Conservation (phyloP, 345 rosid species). For the Bruguiera gymnorhiza region DNA sequence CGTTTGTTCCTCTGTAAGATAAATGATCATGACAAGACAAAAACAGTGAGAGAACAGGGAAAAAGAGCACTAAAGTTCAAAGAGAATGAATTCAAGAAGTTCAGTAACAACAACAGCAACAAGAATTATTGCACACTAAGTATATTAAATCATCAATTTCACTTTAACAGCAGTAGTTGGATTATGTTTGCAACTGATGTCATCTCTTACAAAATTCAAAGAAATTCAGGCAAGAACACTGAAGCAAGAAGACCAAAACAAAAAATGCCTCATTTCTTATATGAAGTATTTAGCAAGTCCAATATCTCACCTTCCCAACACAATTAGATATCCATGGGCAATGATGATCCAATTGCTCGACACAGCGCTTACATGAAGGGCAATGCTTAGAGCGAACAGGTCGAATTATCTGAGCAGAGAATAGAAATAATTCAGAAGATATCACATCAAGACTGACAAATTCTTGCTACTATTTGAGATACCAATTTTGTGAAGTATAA, state of each 20-base stretch:
- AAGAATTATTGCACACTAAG: background rate
- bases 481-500: background rate
- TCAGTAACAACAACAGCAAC: background rate
- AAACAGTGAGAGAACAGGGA: background rate
- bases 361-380: slow-evolving; percentile 75
- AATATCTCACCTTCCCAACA: slow-evolving; percentile 81
- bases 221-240: background rate
- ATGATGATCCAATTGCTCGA: slow-evolving; percentile 97
- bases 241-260: background rate
- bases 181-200: too few species aligned
- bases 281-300: background rate
- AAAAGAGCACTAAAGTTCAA: background rate
- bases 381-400: slow-evolving; percentile 97
- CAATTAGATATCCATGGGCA: slow-evolving; percentile 99
- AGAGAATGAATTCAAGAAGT: background rate
- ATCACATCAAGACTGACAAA: background rate
- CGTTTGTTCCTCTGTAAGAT: slow-evolving; percentile 77
- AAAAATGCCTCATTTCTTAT: background rate
- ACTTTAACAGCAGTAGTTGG: too few species aligned
- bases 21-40: slow-evolving; percentile 5
- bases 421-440: slow-evolving; percentile 6
- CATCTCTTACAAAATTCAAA: too few species aligned
- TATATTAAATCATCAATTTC: too few species aligned
- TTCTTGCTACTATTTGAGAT: background rate
- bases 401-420: slow-evolving; percentile 67